These are phyloP conservation scores for Pleurozium schreberi DNA, from an alignment of 225 moss, liverwort and hornwort species.

Conservation along the genomic window DNA sequence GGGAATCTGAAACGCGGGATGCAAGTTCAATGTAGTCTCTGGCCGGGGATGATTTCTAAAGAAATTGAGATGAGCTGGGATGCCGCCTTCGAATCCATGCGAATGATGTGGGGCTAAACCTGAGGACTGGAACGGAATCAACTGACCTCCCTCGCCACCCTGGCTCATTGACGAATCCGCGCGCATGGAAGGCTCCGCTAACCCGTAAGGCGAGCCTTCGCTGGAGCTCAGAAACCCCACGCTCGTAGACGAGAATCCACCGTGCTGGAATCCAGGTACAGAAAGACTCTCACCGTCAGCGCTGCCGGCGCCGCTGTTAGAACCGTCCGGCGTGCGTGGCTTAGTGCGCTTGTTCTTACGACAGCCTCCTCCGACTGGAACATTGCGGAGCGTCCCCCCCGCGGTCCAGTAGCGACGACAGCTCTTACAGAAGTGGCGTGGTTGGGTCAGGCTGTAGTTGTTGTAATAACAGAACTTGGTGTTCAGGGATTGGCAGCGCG, in stretches of 20 bases:
- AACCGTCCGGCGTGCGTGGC: constrained; percentile 22
- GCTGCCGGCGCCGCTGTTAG: constrained; percentile 7
- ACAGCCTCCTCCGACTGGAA: constrained; percentile 47
- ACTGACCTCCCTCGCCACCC: constrained; percentile 14
- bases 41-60: constrained; percentile 17
- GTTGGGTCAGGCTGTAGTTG: constrained; percentile 53
- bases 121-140: constrained; percentile 15
- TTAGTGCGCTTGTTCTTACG: constrained; percentile 51
- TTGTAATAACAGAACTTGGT: constrained; percentile 62
- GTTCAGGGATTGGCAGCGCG: constrained; percentile 47
- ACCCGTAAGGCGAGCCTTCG: constrained; percentile 19
- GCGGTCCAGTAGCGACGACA: constrained; percentile 60
- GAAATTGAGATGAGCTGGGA: constrained; percentile 23
- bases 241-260: constrained; percentile 18
- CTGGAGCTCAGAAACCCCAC: constrained; percentile 25
- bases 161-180: constrained; percentile 16
- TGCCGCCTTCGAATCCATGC: constrained; percentile 21
- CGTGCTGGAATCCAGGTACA: constrained; percentile 16
- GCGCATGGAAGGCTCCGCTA: constrained; percentile 24
- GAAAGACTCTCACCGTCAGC: constrained; percentile 18
- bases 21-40: constrained; percentile 19
- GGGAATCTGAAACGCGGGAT: constrained; percentile 27
- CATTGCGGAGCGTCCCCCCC: constrained; percentile 45
- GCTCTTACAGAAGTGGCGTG: constrained; percentile 50
- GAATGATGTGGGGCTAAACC: constrained; percentile 1